Evolutionary conservation across 2,329 filamentous ascomycete genomes (phyloP).

Genomic region (Ampelomyces quisqualis): DNA sequence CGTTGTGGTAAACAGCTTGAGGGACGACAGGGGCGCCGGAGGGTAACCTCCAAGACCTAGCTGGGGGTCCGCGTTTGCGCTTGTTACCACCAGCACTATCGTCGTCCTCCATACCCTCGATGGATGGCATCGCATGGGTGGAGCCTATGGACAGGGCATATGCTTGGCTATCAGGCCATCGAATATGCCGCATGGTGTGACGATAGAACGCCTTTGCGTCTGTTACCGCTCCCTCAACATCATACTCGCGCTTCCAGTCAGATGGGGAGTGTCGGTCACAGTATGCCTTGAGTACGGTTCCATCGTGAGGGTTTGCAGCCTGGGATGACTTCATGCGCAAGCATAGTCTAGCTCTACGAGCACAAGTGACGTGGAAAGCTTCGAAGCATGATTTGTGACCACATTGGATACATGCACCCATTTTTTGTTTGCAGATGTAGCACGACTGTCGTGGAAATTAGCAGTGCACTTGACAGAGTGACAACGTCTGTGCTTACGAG

Average conservation of each 20-base stretch:
- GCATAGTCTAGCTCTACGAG: conserved; percentile 80
- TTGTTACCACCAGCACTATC: conserved; percentile 60
- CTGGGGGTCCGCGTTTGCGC: conserved; percentile 54
- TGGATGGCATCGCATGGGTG: conserved; percentile 58
- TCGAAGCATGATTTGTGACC: conserved; percentile 96
- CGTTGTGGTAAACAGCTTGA: conserved; percentile 79
- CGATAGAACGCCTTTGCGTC: conserved; percentile 89
- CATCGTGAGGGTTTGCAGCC: conserved; percentile 73
- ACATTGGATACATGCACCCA: conserved; percentile 98
- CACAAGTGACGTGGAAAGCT: conserved; percentile 96
- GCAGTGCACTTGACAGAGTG: neutral
- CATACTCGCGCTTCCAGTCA: conserved; percentile 85
- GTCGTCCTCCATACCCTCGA: conserved; percentile 50
- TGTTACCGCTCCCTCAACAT: conserved; percentile 74
- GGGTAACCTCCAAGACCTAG: conserved; percentile 85
- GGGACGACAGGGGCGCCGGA: conserved; percentile 95
- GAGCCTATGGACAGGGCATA: conserved; percentile 80
- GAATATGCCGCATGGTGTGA: conserved; percentile 79
- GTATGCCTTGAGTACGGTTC: conserved; percentile 85
- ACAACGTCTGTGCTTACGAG: conserved; percentile 49
- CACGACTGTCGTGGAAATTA: conserved; percentile 57
- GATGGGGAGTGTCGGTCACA: conserved; percentile 92
- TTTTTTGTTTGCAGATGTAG: conserved; percentile 95
- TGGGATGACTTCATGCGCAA: conserved; percentile 96
- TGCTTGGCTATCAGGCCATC: conserved; percentile 89